Evolutionary conservation across 1,139 yeast species (phyloP).

Genomic region (Debaryomyces nepalensis): DNA sequence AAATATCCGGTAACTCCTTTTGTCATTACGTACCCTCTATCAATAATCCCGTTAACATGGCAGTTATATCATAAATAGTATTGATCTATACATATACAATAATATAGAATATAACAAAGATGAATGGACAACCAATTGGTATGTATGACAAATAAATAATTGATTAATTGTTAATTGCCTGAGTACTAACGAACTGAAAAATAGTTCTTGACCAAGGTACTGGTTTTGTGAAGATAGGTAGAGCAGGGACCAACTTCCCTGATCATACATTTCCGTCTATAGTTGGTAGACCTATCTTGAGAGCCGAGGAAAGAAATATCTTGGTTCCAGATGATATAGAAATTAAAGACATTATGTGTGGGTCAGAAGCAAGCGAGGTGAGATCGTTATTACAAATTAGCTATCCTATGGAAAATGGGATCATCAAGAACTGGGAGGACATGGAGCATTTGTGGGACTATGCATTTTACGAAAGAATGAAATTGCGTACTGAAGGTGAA

Average conservation of each 20-base stretch:
- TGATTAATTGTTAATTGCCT: background rate
- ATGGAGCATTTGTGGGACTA: slow-evolving; percentile 99
- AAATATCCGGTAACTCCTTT: slow-evolving; percentile 4
- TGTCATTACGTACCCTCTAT: slow-evolving; percentile 7
- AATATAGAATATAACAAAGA: slow-evolving; percentile 17
- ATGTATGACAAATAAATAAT: slow-evolving; percentile 30
- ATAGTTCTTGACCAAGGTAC: slow-evolving; percentile 98
- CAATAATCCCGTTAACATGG: background rate
- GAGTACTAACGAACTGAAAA: slow-evolving; percentile 21
- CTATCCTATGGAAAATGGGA: slow-evolving; percentile 99
- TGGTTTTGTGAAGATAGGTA: slow-evolving; percentile 93
- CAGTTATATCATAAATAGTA: slow-evolving; percentile 3
- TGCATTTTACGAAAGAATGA: slow-evolving; percentile 90
- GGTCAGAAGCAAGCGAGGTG: slow-evolving; percentile 91
- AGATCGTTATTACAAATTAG: slow-evolving; percentile 88
- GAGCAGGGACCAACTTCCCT: slow-evolving; percentile 97
- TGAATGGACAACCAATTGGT: slow-evolving; percentile 62
- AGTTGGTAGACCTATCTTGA: slow-evolving; percentile 94
- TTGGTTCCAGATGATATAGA: slow-evolving; percentile 62
- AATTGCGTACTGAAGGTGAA: slow-evolving; percentile 71
- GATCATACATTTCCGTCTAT: slow-evolving; percentile 98
- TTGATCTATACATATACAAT: slow-evolving; percentile 3
- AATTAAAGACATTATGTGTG: slow-evolving; percentile 95
- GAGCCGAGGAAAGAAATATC: slow-evolving; percentile 89
- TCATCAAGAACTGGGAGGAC: slow-evolving; percentile 97